phyloP scores from a whole-genome alignment of 441 rosid species.

The Corymbia citriodora region DNA sequence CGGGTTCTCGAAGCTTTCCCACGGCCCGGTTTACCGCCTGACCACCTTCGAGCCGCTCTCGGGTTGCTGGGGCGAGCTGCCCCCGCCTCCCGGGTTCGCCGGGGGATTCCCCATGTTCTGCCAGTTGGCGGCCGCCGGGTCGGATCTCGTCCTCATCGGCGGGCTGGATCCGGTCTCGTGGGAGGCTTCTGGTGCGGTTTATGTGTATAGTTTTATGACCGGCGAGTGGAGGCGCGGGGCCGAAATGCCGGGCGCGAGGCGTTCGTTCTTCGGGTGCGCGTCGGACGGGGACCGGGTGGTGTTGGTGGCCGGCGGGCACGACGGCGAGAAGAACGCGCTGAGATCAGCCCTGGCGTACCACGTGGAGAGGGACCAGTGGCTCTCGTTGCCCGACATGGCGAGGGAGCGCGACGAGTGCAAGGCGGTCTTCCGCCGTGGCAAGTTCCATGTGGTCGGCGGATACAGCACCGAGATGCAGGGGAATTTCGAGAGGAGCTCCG shows the following conservation, averaged over 20 bases:
- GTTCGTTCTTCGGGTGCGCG: conserved; percentile 55
- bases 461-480: conserved; percentile 26
- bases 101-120: conserved; percentile 58
- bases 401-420: conserved; percentile 64
- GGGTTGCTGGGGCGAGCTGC: conserved; percentile 46
- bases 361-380: conserved; percentile 51
- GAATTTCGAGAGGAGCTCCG: not conserved
- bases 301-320: conserved; percentile 71
- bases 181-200: conserved; percentile 46
- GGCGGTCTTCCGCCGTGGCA: conserved; percentile 46
- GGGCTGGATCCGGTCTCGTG: conserved; percentile 57
- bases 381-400: conserved; percentile 48
- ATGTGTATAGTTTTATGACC: conserved; percentile 35
- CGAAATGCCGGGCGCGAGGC: conserved; percentile 53
- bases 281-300: conserved; percentile 60
- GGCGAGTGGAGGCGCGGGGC: conserved; percentile 58
- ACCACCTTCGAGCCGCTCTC: conserved; percentile 44
- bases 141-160: conserved; percentile 57
- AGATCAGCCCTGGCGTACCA: conserved; percentile 52
- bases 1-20: conserved; percentile 14
- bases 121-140: conserved; percentile 40
- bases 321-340: conserved; percentile 50
- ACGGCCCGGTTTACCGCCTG: conserved; percentile 27
- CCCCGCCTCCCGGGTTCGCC: conserved; percentile 39
- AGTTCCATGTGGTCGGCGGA: conserved; percentile 58